These are phyloP conservation scores for Rhododendron ovatum DNA, from an alignment of 148 eudicot genomes.

Conservation along the genomic window DNA sequence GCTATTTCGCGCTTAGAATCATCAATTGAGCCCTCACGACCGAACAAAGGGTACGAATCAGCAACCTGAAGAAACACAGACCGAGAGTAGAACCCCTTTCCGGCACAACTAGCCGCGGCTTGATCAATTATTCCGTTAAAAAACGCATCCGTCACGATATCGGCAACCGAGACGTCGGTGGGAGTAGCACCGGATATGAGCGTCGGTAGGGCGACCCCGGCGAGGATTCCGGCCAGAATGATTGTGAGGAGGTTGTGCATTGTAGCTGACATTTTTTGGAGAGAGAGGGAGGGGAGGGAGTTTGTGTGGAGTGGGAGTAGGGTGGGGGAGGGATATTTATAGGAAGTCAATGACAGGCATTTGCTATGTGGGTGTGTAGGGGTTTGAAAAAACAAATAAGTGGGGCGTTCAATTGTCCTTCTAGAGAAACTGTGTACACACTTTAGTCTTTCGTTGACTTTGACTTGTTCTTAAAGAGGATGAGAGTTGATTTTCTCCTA, in stretches of 20 bases:
- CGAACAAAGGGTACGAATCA: constrained; percentile 30
- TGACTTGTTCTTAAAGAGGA: background rate
- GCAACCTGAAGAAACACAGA: constrained; percentile 37
- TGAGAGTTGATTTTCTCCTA: background rate
- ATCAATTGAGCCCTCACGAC: constrained; percentile 37
- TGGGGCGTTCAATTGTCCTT: background rate
- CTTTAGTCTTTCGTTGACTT: background rate
- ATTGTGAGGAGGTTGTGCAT: background rate
- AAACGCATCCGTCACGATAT: constrained; percentile 36
- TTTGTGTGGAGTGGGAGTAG: background rate
- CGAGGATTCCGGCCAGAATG: constrained; percentile 10
- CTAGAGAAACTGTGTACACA: background rate
- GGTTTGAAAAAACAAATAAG: background rate
- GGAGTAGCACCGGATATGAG: constrained; percentile 2
- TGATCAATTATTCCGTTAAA: constrained; percentile 43
- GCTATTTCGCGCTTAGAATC: constrained; percentile 55
- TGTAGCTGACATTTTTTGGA: background rate
- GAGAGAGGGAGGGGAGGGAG: background rate
- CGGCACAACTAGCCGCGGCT: constrained; percentile 33
- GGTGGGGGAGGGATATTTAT: background rate
- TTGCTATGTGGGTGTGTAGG: background rate
- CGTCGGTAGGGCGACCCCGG: constrained; percentile 10
- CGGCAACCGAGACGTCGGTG: constrained; percentile 25
- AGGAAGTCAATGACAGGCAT: background rate
- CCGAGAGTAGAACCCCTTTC: constrained; percentile 49